These are phyloP conservation scores for Apiospora aurea DNA, from an alignment of 2,329 filamentous ascomycete species.

Conservation along the genomic window DNA sequence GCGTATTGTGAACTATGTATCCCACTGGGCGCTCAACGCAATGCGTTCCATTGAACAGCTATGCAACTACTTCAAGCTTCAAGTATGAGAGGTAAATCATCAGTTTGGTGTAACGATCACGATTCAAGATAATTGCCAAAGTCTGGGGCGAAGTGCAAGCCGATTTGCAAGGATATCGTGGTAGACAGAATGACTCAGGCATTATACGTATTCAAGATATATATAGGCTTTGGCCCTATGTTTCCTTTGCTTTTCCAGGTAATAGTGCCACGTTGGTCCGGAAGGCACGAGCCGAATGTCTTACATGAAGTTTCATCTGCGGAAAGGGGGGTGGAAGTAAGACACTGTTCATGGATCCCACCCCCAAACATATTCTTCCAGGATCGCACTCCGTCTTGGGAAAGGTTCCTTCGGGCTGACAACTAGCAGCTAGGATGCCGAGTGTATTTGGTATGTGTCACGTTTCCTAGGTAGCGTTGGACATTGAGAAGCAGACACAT, in stretches of 20 bases:
- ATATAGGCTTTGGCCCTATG: background rate
- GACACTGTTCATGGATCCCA: background rate
- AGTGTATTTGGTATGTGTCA: background rate
- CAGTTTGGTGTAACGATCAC: background rate
- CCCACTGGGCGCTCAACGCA: no score
- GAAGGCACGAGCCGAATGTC: background rate
- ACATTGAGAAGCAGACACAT: background rate
- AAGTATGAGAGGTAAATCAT: background rate
- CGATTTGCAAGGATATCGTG: background rate
- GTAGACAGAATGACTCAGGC: background rate
- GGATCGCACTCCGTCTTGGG: background rate
- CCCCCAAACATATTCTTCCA: background rate
- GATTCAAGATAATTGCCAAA: no score
- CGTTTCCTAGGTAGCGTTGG: background rate
- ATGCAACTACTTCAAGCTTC: background rate
- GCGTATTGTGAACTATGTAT: no score
- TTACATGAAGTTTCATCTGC: background rate
- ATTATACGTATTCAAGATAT: background rate
- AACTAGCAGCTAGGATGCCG: background rate
- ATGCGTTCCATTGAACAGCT: background rate
- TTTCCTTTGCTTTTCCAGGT: background rate
- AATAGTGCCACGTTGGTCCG: background rate
- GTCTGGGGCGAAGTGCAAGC: background rate
- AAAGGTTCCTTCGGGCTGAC: no score
- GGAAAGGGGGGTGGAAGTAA: slow-evolving; percentile 2